Evolutionary conservation across 2,329 filamentous ascomycete species (phyloP).

Genomic region (Hypoxylon sp.): DNA sequence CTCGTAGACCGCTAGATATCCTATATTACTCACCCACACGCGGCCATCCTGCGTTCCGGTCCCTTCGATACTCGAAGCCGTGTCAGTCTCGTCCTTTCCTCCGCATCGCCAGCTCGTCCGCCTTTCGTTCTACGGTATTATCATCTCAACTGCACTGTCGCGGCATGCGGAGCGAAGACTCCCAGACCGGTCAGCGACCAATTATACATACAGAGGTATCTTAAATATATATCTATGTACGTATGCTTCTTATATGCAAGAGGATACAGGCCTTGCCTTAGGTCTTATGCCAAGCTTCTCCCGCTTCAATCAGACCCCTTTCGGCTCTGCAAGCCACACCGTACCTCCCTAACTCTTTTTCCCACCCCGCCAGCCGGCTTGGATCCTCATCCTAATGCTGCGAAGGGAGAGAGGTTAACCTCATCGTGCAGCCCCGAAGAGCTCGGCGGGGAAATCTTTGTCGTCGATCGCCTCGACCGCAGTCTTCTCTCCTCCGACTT

Average conservation of each 20-base stretch:
- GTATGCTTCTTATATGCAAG: slow-evolving; percentile 24
- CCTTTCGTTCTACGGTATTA: slow-evolving; percentile 21
- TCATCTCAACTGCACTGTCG: neutral
- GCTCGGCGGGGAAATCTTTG: slow-evolving; percentile 1
- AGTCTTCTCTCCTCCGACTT: slow-evolving; percentile 7
- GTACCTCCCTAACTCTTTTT: slow-evolving; percentile 21
- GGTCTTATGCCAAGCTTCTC: slow-evolving; percentile 30
- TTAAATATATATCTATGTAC: slow-evolving; percentile 16
- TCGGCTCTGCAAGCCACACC: slow-evolving; percentile 26
- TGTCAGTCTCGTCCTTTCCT: neutral
- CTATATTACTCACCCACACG: slow-evolving; percentile 9
- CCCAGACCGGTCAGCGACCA: neutral
- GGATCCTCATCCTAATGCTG: slow-evolving; percentile 22
- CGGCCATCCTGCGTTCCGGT: neutral
- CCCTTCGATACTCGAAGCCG: neutral
- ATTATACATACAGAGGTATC: neutral
- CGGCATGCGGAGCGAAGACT: neutral
- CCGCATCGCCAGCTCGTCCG: neutral
- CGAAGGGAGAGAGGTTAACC: slow-evolving; percentile 4
- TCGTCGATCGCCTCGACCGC: neutral
- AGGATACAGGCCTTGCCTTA: slow-evolving; percentile 20
- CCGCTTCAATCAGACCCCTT: slow-evolving; percentile 20
- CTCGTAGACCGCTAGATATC: slow-evolving; percentile 1
- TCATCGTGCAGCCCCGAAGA: slow-evolving; percentile 13
- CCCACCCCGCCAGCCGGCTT: slow-evolving; percentile 9